A percentile compares a stretch with the other conserved stretches of the same genome.
These are phyloP conservation scores for Kodamaea kaohsiungensis DNA, from an alignment of 805 yeast species.

Conservation along the genomic window DNA sequence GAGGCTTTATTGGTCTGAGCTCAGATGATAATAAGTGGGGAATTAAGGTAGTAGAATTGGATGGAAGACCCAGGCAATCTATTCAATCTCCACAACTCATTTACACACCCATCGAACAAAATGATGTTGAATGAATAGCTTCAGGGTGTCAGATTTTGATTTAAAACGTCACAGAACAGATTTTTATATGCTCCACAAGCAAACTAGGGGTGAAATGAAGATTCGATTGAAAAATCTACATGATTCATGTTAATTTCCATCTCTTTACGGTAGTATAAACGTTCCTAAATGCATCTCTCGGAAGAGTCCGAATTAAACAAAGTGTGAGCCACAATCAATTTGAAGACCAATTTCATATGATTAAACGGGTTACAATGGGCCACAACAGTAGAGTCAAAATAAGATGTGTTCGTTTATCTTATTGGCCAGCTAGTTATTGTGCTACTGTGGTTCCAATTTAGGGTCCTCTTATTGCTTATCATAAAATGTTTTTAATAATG, in stretches of 20 bases:
- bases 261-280: neutral
- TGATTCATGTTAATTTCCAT: neutral
- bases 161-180: too few relatives aligned
- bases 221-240: neutral
- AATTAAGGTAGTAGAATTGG: too few relatives aligned
- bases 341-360: neutral
- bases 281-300: neutral
- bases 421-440: neutral
- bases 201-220: neutral
- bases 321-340: neutral
- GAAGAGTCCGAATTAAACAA: neutral
- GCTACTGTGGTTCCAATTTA: neutral
- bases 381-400: neutral
- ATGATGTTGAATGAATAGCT: too few relatives aligned
- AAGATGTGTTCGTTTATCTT: too few relatives aligned
- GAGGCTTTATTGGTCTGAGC: neutral
- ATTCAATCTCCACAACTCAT: neutral
- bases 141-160: too few relatives aligned
- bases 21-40: too few relatives aligned
- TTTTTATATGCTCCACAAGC: too few relatives aligned
- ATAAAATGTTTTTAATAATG: neutral
- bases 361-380: neutral
- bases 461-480: neutral
- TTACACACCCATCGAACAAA: neutral
- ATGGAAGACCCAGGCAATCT: too few relatives aligned